Conservation (phyloP, 1,284 basidiomycete species). For the Apiotrichum brassicae region DNA sequence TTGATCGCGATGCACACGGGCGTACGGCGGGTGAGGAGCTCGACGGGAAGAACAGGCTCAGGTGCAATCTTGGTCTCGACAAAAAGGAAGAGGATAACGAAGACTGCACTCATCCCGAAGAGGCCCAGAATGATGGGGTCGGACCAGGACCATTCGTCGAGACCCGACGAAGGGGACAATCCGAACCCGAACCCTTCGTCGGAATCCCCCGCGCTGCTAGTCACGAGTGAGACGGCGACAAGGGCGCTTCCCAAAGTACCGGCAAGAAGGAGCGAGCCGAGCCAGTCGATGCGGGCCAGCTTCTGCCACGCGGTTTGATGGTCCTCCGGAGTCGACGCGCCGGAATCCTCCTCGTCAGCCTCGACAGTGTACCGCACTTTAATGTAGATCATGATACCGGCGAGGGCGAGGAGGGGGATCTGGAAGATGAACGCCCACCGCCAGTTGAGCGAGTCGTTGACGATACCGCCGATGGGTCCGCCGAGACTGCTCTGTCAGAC, state of each 20-base stretch:
- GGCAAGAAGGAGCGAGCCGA: slow-evolving; percentile 65
- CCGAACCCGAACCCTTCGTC: too few relatives aligned
- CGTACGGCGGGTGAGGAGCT: slow-evolving; percentile 58
- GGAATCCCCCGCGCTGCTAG: slow-evolving; percentile 37
- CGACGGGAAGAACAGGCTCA: slow-evolving; percentile 77
- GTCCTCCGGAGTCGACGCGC: slow-evolving; percentile 1
- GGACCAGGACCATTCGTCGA: slow-evolving; percentile 52
- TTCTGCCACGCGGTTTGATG: slow-evolving; percentile 42
- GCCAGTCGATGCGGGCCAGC: slow-evolving; percentile 31
- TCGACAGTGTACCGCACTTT: slow-evolving; percentile 1
- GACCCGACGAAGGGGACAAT: slow-evolving; percentile 14
- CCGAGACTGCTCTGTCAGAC: too few relatives aligned
- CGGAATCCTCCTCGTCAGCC: slow-evolving; percentile 43
- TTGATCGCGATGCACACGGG: slow-evolving; percentile 69
- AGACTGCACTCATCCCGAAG: slow-evolving; percentile 55
- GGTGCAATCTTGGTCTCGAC: slow-evolving; percentile 66
- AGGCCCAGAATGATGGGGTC: slow-evolving; percentile 64
- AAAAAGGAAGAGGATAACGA: slow-evolving; percentile 56
- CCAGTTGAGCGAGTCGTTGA: slow-evolving; percentile 80
- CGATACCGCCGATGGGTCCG: slow-evolving; percentile 71
- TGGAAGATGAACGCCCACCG: slow-evolving; percentile 55
- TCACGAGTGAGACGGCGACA: slow-evolving; percentile 70
- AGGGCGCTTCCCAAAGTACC: slow-evolving; percentile 64
- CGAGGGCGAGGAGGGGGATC: slow-evolving; percentile 44
- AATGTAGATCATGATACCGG: not conserved